phyloP scores from a whole-genome alignment of 225 moss, liverwort and hornwort species.

The Physcomitrellopsis africana region DNA sequence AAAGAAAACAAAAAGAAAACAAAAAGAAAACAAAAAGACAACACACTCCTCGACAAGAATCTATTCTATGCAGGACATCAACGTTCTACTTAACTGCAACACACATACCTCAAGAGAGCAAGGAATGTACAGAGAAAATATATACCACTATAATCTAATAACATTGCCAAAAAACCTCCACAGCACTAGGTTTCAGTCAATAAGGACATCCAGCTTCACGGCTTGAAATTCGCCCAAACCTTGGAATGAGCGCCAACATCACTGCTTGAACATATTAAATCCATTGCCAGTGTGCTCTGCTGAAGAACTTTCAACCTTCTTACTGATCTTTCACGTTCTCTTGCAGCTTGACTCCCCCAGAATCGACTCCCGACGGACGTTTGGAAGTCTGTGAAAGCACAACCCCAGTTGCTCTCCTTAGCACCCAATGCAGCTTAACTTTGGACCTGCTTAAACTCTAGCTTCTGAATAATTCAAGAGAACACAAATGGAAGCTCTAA shows the following conservation, averaged over 20 bases:
- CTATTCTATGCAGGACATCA: slow-evolving; percentile 19
- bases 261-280: background rate
- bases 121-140: slow-evolving; percentile 18
- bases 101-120: slow-evolving; percentile 23
- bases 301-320: slow-evolving; percentile 53
- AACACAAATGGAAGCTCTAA: background rate
- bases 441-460: too few relatives aligned
- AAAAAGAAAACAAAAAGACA: background rate
- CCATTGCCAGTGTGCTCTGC: slow-evolving; percentile 3
- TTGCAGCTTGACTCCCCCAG: slow-evolving; percentile 34
- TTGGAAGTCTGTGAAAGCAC: slow-evolving; percentile 36
- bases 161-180: slow-evolving; percentile 23
- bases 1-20: background rate
- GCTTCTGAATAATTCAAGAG: background rate
- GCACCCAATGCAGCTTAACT: background rate
- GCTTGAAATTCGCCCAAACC: background rate
- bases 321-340: slow-evolving; percentile 36
- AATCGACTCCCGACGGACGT: slow-evolving; percentile 11
- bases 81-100: slow-evolving; percentile 8
- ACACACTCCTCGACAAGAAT: slow-evolving; percentile 12
- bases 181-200: slow-evolving; percentile 7
- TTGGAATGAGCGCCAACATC: slow-evolving; percentile 19
- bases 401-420: background rate
- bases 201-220: slow-evolving; percentile 4
- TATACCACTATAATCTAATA: background rate